Conservation (phyloP, 169 alveolate species). For the Perkinsus chesapeaki region DNA sequence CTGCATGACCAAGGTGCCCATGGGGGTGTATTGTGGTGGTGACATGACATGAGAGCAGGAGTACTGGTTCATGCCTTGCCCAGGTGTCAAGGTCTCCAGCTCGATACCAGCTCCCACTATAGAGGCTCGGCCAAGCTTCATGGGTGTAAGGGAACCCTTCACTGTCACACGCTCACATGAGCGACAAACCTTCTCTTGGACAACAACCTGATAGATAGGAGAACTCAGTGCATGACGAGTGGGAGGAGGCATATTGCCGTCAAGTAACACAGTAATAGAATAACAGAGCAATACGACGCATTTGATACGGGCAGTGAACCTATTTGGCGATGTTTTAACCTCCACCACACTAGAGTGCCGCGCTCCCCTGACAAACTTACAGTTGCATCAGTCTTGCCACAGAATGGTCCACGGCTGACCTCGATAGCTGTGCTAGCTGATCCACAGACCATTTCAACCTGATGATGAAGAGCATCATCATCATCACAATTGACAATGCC, state of each 20-base stretch:
- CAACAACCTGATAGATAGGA: background rate
- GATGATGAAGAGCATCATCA: background rate
- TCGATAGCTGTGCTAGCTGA: background rate
- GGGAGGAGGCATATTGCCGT: no score
- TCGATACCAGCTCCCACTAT: background rate
- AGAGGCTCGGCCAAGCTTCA: background rate
- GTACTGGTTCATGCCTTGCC: background rate
- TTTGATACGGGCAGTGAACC: no score
- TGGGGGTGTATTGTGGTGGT: background rate
- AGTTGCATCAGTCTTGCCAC: background rate
- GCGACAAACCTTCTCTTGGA: background rate
- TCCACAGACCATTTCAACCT: background rate
- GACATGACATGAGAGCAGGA: background rate
- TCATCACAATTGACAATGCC: no score
- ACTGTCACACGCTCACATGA: background rate
- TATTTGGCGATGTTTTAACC: no score
- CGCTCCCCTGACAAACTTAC: no score
- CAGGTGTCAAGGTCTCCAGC: background rate
- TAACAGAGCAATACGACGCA: no score
- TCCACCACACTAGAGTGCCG: no score
- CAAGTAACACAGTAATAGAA: no score
- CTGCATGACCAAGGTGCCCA: background rate
- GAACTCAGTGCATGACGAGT: no score
- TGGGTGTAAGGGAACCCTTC: background rate
- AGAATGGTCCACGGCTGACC: background rate